Conservation (phyloP, 2,329 filamentous ascomycete species). For the Cyphellophora attinorum region DNA sequence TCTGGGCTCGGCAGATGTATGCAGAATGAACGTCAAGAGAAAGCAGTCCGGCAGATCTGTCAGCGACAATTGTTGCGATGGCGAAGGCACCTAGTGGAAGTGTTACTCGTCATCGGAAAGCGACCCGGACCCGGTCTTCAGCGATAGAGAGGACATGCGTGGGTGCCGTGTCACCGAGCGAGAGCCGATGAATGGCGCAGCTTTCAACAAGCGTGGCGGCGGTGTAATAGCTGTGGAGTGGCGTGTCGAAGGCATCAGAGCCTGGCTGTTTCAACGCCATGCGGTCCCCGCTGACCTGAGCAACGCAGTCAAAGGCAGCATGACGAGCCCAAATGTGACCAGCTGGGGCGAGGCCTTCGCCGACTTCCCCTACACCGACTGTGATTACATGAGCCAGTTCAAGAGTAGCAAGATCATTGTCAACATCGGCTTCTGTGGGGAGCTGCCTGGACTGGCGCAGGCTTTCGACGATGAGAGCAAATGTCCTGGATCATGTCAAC, state of each 20-base stretch:
- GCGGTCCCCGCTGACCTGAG: conserved; percentile 36
- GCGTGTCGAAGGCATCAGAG: conserved; percentile 59
- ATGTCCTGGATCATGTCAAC: conserved; percentile 48
- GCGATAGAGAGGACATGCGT: too few relatives aligned
- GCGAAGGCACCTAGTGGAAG: too few relatives aligned
- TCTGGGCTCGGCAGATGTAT: conserved; percentile 37
- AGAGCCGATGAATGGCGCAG: conserved; percentile 35
- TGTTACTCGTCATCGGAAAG: too few relatives aligned
- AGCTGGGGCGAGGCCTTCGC: conserved; percentile 35
- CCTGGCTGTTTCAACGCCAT: conserved; percentile 50
- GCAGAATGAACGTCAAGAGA: conserved; percentile 19
- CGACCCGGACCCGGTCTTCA: too few relatives aligned
- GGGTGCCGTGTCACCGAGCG: too few relatives aligned
- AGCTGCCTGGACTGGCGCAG: conserved; percentile 33
- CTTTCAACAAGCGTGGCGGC: conserved; percentile 42
- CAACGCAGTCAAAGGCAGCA: conserved; percentile 14
- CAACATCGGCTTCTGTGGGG: conserved; percentile 57
- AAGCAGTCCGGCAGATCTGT: conserved; percentile 41
- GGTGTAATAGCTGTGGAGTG: conserved; percentile 69
- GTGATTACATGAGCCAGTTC: conserved; percentile 51
- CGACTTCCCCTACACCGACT: conserved; percentile 50
- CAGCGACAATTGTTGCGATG: conserved; percentile 31
- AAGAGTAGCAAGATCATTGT: conserved; percentile 56
- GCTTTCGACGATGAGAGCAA: conserved; percentile 48
- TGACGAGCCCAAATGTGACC: conserved; percentile 37